Conservation (phyloP, 140 eudicot genomes). For the Stevia rebaudiana region DNA sequence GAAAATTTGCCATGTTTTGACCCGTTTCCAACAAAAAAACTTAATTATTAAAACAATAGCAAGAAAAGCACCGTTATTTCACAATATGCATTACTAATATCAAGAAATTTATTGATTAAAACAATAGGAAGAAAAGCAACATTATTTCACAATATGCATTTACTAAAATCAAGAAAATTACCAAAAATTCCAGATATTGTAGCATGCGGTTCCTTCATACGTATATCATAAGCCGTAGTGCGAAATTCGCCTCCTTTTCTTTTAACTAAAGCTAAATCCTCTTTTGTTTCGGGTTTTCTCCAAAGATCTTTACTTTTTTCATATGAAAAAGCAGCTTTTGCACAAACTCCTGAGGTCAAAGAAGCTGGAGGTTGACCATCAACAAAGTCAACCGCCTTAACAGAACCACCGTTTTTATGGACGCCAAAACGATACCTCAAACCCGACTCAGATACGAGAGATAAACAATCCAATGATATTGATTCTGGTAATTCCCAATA, state of each 20-base stretch:
- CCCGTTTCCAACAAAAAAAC: neutral
- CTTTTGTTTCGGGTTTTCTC: slow-evolving; percentile 57
- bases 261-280: slow-evolving; percentile 39
- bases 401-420: slow-evolving; percentile 64
- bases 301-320: slow-evolving; percentile 72
- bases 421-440: slow-evolving; percentile 74
- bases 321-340: slow-evolving; percentile 84
- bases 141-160: slow-evolving; percentile 4
- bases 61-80: neutral
- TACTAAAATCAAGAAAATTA: slow-evolving; percentile 16
- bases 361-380: slow-evolving; percentile 49
- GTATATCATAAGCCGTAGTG: slow-evolving; percentile 57
- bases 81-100: no score
- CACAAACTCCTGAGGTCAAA: slow-evolving; percentile 61
- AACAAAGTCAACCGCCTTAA: slow-evolving; percentile 32
- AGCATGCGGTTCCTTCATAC: slow-evolving; percentile 80
- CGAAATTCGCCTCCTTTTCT: slow-evolving; percentile 32
- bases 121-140: neutral
- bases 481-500: slow-evolving; percentile 87
- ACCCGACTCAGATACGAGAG: slow-evolving; percentile 70
- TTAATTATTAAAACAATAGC: no score
- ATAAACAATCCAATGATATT: slow-evolving; percentile 60
- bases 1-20: neutral
- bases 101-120: neutral
- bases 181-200: slow-evolving; percentile 81